Evolutionary conservation across 164 flowering plant species (phyloP).

Genomic region (Annona squamosa): DNA sequence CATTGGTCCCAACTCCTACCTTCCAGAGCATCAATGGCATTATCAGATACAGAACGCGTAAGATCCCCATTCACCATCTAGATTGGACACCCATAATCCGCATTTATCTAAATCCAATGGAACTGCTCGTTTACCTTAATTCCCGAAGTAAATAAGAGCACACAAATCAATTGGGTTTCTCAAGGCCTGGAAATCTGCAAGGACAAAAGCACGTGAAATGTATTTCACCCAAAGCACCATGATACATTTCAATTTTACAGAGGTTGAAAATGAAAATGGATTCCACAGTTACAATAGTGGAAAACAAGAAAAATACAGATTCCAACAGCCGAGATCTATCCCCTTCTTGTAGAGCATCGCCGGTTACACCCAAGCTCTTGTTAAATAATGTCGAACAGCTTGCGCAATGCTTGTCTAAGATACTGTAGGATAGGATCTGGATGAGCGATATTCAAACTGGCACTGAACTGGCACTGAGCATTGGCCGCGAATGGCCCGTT

Average conservation of each 20-base stretch:
- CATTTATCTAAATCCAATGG: no score
- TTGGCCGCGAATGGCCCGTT: not conserved
- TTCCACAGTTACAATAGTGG: not conserved
- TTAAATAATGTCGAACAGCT: constrained; percentile 1
- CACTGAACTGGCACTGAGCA: not conserved
- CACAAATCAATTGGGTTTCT: not conserved
- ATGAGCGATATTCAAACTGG: not conserved
- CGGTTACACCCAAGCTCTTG: not conserved
- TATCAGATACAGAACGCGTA: no score
- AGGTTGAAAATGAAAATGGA: not conserved
- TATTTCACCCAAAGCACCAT: constrained; percentile 2
- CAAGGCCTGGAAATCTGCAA: not conserved
- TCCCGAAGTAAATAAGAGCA: no score
- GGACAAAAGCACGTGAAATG: not conserved
- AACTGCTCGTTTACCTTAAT: no score
- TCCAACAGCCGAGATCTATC: not conserved
- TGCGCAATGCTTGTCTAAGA: not conserved
- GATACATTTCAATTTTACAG: constrained; percentile 11
- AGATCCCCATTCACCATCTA: not conserved
- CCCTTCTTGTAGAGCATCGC: not conserved
- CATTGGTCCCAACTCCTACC: no score
- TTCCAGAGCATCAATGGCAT: no score
- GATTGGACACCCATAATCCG: no score
- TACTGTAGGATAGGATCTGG: not conserved
- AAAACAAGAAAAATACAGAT: not conserved